A percentile compares a stretch with the other conserved stretches of the same genome.
These are phyloP conservation scores for Luffa aegyptiaca DNA, from an alignment of 306 rosid species.

Conservation along the genomic window DNA sequence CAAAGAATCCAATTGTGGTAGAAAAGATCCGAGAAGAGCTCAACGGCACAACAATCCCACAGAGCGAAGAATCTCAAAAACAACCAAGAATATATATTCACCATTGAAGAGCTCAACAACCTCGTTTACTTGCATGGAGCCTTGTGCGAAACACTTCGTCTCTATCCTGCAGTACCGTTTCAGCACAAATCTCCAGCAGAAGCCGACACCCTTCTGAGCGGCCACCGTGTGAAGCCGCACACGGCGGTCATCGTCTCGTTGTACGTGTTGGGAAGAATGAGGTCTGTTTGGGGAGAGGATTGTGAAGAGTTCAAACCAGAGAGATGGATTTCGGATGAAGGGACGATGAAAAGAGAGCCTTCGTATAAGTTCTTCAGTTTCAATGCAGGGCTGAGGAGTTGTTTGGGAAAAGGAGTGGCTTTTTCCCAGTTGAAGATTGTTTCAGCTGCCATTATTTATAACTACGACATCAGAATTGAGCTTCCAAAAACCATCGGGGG, in stretches of 20 bases:
- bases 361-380: too few species aligned
- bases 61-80: background rate
- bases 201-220: slow-evolving; percentile 38
- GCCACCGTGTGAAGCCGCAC: slow-evolving; percentile 15
- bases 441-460: slow-evolving; percentile 16
- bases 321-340: too few species aligned
- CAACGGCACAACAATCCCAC: background rate
- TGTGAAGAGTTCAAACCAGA: too few species aligned
- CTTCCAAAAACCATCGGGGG: too few species aligned
- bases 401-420: slow-evolving; percentile 36
- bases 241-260: slow-evolving; percentile 9
- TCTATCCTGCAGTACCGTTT: slow-evolving; percentile 33
- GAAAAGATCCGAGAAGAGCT: slow-evolving; percentile 32
- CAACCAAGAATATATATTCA: background rate
- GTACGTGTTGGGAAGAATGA: slow-evolving; percentile 44
- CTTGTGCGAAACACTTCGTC: too few species aligned
- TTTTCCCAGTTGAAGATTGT: slow-evolving; percentile 35
- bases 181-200: slow-evolving; percentile 13
- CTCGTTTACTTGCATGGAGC: slow-evolving; percentile 31
- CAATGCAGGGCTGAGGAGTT: background rate
- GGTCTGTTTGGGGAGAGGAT: background rate
- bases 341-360: too few species aligned
- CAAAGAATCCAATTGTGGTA: slow-evolving; percentile 33
- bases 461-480: slow-evolving; percentile 12
- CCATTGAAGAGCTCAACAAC: background rate